Conservation (phyloP, 129 eudicot genomes). For the Kitagawia praeruptora region DNA sequence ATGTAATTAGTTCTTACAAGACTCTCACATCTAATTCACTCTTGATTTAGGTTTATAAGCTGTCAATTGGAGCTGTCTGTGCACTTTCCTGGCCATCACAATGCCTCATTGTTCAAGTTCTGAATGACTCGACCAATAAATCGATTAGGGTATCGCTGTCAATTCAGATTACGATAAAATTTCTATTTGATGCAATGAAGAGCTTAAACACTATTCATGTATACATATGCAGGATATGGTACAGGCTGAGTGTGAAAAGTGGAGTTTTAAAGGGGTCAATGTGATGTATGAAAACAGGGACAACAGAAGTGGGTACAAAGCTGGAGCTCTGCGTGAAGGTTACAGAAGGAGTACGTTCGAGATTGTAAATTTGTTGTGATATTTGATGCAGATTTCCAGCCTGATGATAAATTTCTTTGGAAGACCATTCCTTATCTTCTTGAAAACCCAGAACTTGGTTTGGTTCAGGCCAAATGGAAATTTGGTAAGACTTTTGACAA, state of each 20-base stretch:
- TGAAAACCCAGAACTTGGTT: slow-evolving; percentile 58
- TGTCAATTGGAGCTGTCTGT: slow-evolving; percentile 74
- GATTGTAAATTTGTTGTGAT: slow-evolving; percentile 70
- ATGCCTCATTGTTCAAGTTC: slow-evolving; percentile 65
- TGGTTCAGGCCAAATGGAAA: slow-evolving; percentile 94
- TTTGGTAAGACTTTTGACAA: slow-evolving; percentile 40
- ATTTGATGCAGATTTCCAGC: slow-evolving; percentile 90
- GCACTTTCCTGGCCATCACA: slow-evolving; percentile 73
- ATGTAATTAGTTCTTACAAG: not conserved
- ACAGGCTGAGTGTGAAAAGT: slow-evolving; percentile 58
- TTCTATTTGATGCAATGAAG: not conserved
- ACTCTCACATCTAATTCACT: not conserved
- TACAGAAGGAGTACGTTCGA: slow-evolving; percentile 52
- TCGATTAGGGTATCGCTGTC: slow-evolving; percentile 50
- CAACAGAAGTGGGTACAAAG: slow-evolving; percentile 83
- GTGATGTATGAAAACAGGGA: slow-evolving; percentile 72
- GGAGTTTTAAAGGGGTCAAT: slow-evolving; percentile 61
- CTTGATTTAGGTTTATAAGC: slow-evolving; percentile 66
- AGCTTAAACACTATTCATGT: not conserved
- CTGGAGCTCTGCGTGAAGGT: slow-evolving; percentile 76
- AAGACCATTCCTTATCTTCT: slow-evolving; percentile 68
- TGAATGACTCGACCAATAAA: slow-evolving; percentile 79
- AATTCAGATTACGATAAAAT: not conserved
- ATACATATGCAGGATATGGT: slow-evolving; percentile 48
- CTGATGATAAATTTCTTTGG: slow-evolving; percentile 64